Base-by-base conservation (phyloP, 2,329 filamentous ascomycete genomes). In the Penicillium sp. region DNA sequence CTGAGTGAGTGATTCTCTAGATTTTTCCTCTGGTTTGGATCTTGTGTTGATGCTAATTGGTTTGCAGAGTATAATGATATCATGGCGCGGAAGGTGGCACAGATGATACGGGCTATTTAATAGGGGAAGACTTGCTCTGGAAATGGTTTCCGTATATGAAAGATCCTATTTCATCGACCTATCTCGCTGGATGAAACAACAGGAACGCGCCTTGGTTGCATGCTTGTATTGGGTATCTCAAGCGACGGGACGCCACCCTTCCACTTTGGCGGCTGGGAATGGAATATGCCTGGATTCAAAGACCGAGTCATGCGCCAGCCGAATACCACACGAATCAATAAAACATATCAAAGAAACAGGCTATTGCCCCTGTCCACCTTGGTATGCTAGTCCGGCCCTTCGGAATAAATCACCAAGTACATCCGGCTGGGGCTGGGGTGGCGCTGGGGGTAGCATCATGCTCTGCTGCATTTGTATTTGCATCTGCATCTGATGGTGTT, bases 51-150 rank as follows among this genome's bases (percentile, higher is more conserved):
- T 45, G 27, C 44, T 49, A 33, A 44, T n/a, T 15, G 25, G 6
- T 26, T 14, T 37, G 6, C 37, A 66, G 61, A 57, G 13, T 60
- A 68, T 47, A 66, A 57, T 50, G 68, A 64, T 33, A 61, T 68
- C 15, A 73, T 79, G 55, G 74, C 75, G 2, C 62, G 66, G 42
- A 74, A 70, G 50, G 71, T 74, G 12, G 64, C 63, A 13, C 58
- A 48, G 15, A 77, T 74, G 59, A 59, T 77, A 27, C 52, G 54
- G 38, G 65, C 68, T 37, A 69, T 74, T 9, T 30, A 44, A 57
- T 13, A 35, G n/a, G 9, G 23, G 13, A 14, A n/a, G 25, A 27
- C 23, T 25, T 18, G 9, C 25, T 11, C 13, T 29, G 30, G 6
- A 14, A 16, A 30, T 32, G 16, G 4, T 34, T 31, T 15, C 25